Evolutionary conservation across 2,329 filamentous ascomycete species (phyloP).

Genomic region (Sporothrix schenckii): DNA sequence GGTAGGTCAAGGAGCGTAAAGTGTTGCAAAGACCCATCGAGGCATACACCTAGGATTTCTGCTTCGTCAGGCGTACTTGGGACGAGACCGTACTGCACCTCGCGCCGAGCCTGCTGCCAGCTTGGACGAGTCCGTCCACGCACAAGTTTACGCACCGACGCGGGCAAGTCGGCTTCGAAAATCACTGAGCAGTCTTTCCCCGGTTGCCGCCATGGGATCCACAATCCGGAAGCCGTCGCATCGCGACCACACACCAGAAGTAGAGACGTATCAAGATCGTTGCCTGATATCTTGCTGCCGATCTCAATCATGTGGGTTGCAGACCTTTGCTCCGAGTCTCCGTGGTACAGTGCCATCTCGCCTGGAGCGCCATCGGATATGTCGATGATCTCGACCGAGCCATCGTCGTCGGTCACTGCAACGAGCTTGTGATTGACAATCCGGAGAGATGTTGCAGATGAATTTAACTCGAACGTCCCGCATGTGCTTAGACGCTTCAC

Average conservation of each 20-base stretch:
- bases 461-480: slow-evolving; percentile 55
- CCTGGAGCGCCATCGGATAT: slow-evolving; percentile 42
- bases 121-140: slow-evolving; percentile 56
- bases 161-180: slow-evolving; percentile 60
- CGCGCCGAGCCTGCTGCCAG: slow-evolving; percentile 49
- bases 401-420: slow-evolving; percentile 55
- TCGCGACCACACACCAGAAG: slow-evolving; percentile 54
- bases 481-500: slow-evolving; percentile 56
- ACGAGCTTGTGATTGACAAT: slow-evolving; percentile 54
- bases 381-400: slow-evolving; percentile 57
- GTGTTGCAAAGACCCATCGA: slow-evolving; percentile 70
- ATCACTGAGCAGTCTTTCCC: slow-evolving; percentile 51
- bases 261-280: slow-evolving; percentile 44
- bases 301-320: slow-evolving; percentile 54
- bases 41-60: slow-evolving; percentile 65
- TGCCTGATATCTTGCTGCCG: slow-evolving; percentile 38
- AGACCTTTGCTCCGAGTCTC: slow-evolving; percentile 51
- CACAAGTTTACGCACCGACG: slow-evolving; percentile 60
- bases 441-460: slow-evolving; percentile 55
- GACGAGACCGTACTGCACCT: slow-evolving; percentile 49
- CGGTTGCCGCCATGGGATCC: slow-evolving; percentile 51
- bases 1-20: slow-evolving; percentile 66
- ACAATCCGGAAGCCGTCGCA: slow-evolving; percentile 54
- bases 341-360: slow-evolving; percentile 49
- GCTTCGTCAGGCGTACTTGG: slow-evolving; percentile 50